Conservation (phyloP, 371 early-diverging fungal species). For the Chytridium lagenaria region DNA sequence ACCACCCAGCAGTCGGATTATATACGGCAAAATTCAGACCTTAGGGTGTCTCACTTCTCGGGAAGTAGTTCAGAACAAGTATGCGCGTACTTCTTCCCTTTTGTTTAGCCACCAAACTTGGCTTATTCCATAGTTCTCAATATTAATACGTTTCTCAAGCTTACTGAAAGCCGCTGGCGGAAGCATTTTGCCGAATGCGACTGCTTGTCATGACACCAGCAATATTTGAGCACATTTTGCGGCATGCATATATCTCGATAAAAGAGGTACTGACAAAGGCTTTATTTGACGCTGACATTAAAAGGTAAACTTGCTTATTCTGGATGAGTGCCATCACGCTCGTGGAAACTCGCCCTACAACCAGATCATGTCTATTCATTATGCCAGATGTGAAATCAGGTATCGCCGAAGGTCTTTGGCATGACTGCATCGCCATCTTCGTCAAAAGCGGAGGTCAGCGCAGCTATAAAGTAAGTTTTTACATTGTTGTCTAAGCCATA, state of each 20-base stretch:
- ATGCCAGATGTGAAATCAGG: conserved; percentile 56
- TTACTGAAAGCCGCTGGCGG: conserved; percentile 61
- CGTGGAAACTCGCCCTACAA: conserved; percentile 83
- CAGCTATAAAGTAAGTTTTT: conserved; percentile 9
- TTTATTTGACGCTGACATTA: neutral
- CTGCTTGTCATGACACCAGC: conserved; percentile 90
- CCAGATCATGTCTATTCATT: conserved; percentile 83
- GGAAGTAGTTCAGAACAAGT: conserved; percentile 67
- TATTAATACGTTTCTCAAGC: conserved; percentile 18
- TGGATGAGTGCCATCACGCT: conserved; percentile 95
- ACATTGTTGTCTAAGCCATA: conserved; percentile 8
- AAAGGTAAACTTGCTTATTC: conserved; percentile 78
- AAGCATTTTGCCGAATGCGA: conserved; percentile 62
- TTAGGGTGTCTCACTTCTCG: conserved; percentile 64
- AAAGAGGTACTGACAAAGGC: conserved; percentile 53
- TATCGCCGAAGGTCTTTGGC: conserved; percentile 84
- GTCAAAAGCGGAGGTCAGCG: conserved; percentile 49
- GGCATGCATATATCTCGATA: conserved; percentile 71
- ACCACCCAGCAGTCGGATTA: conserved; percentile 84
- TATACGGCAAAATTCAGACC: conserved; percentile 68
- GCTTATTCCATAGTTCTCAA: no score
- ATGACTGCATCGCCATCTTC: conserved; percentile 93
- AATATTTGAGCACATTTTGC: conserved; percentile 77
- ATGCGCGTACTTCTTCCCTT: no score
- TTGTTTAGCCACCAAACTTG: no score